These are phyloP conservation scores for Staphylotrichum tortipilum DNA, from an alignment of 495 filamentous ascomycete species.

Conservation along the genomic window DNA sequence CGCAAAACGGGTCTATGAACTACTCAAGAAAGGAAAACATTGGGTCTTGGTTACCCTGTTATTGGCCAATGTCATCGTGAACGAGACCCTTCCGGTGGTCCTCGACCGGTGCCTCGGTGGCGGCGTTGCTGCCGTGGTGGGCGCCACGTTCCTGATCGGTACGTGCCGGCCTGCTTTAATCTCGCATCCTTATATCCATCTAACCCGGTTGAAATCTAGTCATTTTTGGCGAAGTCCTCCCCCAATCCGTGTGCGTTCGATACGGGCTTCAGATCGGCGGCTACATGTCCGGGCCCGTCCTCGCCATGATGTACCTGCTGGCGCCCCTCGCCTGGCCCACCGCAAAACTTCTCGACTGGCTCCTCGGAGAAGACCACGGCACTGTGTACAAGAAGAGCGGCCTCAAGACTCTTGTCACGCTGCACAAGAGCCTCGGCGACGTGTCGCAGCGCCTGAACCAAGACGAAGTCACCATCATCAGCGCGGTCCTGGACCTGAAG, in stretches of 20 bases:
- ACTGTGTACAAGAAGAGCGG: slow-evolving; percentile 95
- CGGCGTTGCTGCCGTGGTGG: slow-evolving; percentile 87
- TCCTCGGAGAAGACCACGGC: slow-evolving; percentile 86
- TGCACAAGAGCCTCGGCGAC: slow-evolving; percentile 83
- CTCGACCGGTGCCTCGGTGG: slow-evolving; percentile 89
- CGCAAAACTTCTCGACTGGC: slow-evolving; percentile 77
- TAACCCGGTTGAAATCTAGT: slow-evolving; percentile 45
- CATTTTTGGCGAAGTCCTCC: slow-evolving; percentile 94
- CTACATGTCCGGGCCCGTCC: slow-evolving; percentile 82
- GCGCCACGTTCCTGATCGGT: slow-evolving; percentile 91
- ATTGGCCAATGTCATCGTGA: slow-evolving; percentile 94
- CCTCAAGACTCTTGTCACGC: slow-evolving; percentile 67
- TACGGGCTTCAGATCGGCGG: slow-evolving; percentile 96
- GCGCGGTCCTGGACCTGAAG: slow-evolving; percentile 89
- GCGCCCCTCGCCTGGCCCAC: slow-evolving; percentile 81
- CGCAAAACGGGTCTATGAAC: slow-evolving; percentile 66
- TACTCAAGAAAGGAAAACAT: slow-evolving; percentile 86
- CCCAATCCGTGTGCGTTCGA: slow-evolving; percentile 92
- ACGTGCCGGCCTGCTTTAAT: slow-evolving; percentile 20
- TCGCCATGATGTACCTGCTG: slow-evolving; percentile 85
- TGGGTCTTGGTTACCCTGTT: slow-evolving; percentile 98
- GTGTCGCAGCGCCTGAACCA: slow-evolving; percentile 85
- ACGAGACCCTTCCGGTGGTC: slow-evolving; percentile 92
- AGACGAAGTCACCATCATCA: slow-evolving; percentile 98
- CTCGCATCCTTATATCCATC: background rate